Evolutionary conservation across 163 green algal species (phyloP), one percentile per base, ranked within the genome.

Genomic region (Trebouxiophyceae sp.): DNA sequence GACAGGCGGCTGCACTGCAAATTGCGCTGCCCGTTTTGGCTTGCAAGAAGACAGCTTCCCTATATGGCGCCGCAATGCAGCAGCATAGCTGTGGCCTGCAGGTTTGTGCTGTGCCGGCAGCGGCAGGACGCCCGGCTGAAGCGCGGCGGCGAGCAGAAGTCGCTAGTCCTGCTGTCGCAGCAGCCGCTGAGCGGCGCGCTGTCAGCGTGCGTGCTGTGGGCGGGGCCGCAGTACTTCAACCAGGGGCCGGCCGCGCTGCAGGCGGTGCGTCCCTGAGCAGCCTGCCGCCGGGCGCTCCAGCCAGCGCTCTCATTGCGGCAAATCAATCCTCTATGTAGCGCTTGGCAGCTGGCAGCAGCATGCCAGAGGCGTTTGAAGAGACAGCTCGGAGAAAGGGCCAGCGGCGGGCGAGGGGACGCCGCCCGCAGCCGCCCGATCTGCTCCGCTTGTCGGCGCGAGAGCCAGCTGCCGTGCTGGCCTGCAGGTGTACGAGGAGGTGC

Each of bases 81-180:
- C 22, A 31, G 3, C 5, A 28, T 29, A 24, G 33, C 46, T 58
- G 54, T 5, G 1, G 19, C 3, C 6, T 57, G 66, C 74, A 80
- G 86, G 12, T 92, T 84, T 69, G 86, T 90, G 5, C 92, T 95
- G 58, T 95, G 91, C 75, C 81, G 88, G 45, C 88, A 95, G 67
- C 79, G 87, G 19, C 82, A 91, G 61, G 87, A 95, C 67, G 73
- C 86, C n/a, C 69, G 74, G 3, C 69, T 95, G 60, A 71, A 63
- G 2, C 76, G 87, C 24, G 87, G 87, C 33, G 86, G 83, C 33
- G 87, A 95, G 75, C 87, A 95, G 75, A 66, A 75, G 39, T 76
- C 71, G 0, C 47, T 85, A 1, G 77, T 82, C 22, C 33, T 84
- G 30, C 63, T 88, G 28, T 78, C 73, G 34, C 5, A 33, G 26